These are phyloP conservation scores for Ceratobasidium sp. DNA, from an alignment of 1,284 basidiomycete species.

Conservation along the genomic window DNA sequence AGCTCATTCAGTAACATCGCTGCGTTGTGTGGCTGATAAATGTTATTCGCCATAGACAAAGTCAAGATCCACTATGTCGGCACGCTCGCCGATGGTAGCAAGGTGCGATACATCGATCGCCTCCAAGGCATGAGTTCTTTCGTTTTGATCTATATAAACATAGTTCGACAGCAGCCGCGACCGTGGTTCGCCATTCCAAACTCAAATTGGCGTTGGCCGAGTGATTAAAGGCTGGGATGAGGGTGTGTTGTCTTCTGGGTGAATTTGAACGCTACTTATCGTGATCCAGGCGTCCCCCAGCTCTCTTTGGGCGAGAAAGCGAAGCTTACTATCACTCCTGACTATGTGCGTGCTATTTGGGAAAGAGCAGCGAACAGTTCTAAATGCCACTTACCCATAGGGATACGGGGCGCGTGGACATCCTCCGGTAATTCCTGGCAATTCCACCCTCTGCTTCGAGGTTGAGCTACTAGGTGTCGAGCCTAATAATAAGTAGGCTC, in stretches of 20 bases:
- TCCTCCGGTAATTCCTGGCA: slow-evolving; percentile 51
- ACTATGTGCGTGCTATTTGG: slow-evolving; percentile 69
- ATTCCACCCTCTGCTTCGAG: slow-evolving; percentile 53
- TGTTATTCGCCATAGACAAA: slow-evolving; percentile 60
- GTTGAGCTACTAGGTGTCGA: slow-evolving; percentile 51
- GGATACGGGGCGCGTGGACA: slow-evolving; percentile 50
- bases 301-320: slow-evolving; percentile 86
- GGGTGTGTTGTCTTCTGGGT: slow-evolving; percentile 65
- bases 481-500: slow-evolving; percentile 22
- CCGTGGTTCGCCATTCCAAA: slow-evolving; percentile 73
- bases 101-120: slow-evolving; percentile 49
- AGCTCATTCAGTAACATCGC: slow-evolving; percentile 47
- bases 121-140: background rate
- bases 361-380: background rate
- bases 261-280: background rate
- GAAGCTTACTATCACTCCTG: slow-evolving; percentile 72
- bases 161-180: slow-evolving; percentile 58
- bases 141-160: background rate
- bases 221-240: slow-evolving; percentile 95
- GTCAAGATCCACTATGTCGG: slow-evolving; percentile 82
- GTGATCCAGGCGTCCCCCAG: slow-evolving; percentile 73
- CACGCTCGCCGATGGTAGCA: slow-evolving; percentile 70
- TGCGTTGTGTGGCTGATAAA: slow-evolving; percentile 51
- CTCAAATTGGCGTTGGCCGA: slow-evolving; percentile 82
- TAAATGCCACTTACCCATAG: slow-evolving; percentile 25